Percentiles rank a stretch among this genome's conserved stretches.
phyloP scores from a whole-genome alignment of 768 basidiomycete species.

The Pulveroboletus sp. region DNA sequence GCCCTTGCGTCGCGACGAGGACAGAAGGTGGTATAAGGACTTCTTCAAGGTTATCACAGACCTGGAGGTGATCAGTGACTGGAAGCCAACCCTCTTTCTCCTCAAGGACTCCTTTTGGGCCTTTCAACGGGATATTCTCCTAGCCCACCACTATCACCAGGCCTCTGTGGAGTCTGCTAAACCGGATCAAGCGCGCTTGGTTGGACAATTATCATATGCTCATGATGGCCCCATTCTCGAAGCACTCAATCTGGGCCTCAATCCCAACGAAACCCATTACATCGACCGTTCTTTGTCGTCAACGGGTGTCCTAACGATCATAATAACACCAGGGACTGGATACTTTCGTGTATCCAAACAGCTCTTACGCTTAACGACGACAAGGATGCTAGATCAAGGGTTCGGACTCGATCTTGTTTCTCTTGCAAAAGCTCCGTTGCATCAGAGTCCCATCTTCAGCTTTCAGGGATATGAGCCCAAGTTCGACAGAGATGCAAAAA shows the following conservation, averaged over 20 bases:
- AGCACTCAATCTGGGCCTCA: slow-evolving; percentile 87
- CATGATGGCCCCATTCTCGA: slow-evolving; percentile 96
- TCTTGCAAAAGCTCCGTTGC: slow-evolving; percentile 86
- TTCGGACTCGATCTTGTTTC: slow-evolving; percentile 85
- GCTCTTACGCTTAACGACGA: slow-evolving; percentile 86
- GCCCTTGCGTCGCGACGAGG: slow-evolving; percentile 69
- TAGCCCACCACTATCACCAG: slow-evolving; percentile 85
- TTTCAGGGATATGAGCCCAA: slow-evolving; percentile 68
- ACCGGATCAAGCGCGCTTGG: slow-evolving; percentile 54
- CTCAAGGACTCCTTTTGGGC: slow-evolving; percentile 88
- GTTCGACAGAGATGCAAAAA: slow-evolving; percentile 44
- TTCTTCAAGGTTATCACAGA: slow-evolving; percentile 96
- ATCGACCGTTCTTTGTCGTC: slow-evolving; percentile 90
- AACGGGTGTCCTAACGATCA: slow-evolving; percentile 76
- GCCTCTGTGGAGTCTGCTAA: slow-evolving; percentile 47
- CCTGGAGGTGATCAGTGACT: slow-evolving; percentile 80
- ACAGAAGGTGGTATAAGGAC: slow-evolving; percentile 85
- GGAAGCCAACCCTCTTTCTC: slow-evolving; percentile 80
- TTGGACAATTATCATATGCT: slow-evolving; percentile 78
- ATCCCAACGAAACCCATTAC: slow-evolving; percentile 91
- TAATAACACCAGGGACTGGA: slow-evolving; percentile 92
- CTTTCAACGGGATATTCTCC: slow-evolving; percentile 86
- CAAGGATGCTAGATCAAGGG: slow-evolving; percentile 90
- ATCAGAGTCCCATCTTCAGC: slow-evolving; percentile 90
- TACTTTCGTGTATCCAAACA: slow-evolving; percentile 91